Evolutionary conservation across 2,329 filamentous ascomycete species (phyloP), one percentile per base, ranked within the genome.

Genomic region (Phialophora chinensis): DNA sequence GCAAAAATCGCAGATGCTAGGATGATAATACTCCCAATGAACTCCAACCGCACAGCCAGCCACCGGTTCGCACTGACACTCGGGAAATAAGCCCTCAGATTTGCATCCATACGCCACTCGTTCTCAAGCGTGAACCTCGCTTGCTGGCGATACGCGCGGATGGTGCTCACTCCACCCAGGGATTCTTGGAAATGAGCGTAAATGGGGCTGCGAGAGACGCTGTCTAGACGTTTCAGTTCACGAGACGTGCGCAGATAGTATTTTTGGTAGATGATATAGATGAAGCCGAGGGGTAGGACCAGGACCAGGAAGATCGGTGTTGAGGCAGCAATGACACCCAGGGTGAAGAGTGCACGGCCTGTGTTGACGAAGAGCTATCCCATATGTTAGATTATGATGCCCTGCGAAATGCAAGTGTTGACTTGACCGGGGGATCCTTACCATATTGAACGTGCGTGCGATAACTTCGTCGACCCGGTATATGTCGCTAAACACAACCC

Each of bases 171-270:
- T 52, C 95, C 95, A 68, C 92, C 94, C 10, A 99, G 86, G 1
- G 93, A 96, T 80, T 99, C 96, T 77, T 99, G 95, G 82, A 99
- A 99, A 79, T 99, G 96, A 6, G 95, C 95, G 78, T 93, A 99
- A 74, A 99, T 96, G 29, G 96, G 96, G 77, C 93, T 97, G 74
- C 93, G 90, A 77, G 91, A 97, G 72, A 98, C 90, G 77, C 93
- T 97, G 79, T 99, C 95, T 66, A 99, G 85, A 71, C 95, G 87
- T 84, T 99, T 99, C 71, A 99, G 85, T 81, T 99, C 96, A 70
- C 96, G 91, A 66, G 95, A 99, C 14, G 95, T 97, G 69, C 93
- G 88, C 57, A 99, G 87, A 78, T 99, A 99, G 84, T 99, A 99
- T 74, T 93, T 89, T 79, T 99, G 95, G 73, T 98, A 96, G 80